Base-by-base conservation (phyloP, 2,329 filamentous ascomycete species). In the Fusarium sacchari region DNA sequence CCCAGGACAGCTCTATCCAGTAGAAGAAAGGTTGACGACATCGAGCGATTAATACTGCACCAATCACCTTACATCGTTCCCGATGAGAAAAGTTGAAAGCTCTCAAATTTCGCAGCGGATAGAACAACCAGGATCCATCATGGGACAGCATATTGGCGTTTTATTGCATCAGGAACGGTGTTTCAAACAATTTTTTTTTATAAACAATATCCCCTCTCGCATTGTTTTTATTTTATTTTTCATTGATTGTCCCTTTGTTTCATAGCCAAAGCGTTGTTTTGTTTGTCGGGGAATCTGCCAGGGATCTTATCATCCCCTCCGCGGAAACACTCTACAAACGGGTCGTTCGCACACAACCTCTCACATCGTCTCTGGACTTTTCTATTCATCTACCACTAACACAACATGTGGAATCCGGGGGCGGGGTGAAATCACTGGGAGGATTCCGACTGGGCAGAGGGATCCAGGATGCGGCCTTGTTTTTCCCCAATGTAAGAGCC, bases 381-480 rank as follows among this genome's bases (percentile, higher is more conserved):
- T 81, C 82, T 66, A n/a, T 74, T 80, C 78, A 79, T 80, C 74
- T 74, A 78, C 81, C 76, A 79, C 79, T n/a, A 81, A 82, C 84
- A 87, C 67, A 85, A 85, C 84, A 86, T 84, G 87, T 87, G 85
- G 87, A n/a, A 83, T 84, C 83, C 83, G 84, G 83, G 84, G 83
- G 83, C 83, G 83, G 84, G n/a, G n/a, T n/a, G n/a, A n/a, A n/a
- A n/a, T n/a, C n/a, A n/a, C n/a, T n/a, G n/a, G n/a, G n/a, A n/a
- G n/a, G n/a, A n/a, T n/a, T n/a, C n/a, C n/a, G n/a, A n/a, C n/a
- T n/a, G n/a, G n/a, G n/a, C n/a, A n/a, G n/a, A n/a, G n/a, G n/a
- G n/a, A n/a, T n/a, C n/a, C n/a, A n/a, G n/a, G n/a, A n/a, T n/a
- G n/a, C n/a, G n/a, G n/a, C n/a, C n/a, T n/a, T n/a, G n/a, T n/a